phyloP scores from a whole-genome alignment of 495 filamentous ascomycete genomes.

The Lichina pygmaea region DNA sequence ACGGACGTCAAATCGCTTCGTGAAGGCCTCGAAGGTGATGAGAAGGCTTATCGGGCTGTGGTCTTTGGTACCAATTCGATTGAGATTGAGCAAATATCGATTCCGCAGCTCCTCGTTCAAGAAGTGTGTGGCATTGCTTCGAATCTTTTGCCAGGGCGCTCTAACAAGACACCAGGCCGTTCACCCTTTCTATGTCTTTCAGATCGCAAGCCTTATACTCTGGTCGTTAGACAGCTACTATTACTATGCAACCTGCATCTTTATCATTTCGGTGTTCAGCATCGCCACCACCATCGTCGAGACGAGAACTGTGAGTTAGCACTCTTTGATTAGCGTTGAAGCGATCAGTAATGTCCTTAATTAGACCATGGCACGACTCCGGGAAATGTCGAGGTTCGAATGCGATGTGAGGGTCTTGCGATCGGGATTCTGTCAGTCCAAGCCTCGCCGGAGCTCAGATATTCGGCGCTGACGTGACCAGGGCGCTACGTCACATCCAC shows the following conservation, averaged over 20 bases:
- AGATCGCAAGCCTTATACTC: conserved; percentile 76
- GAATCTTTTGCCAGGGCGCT: background rate
- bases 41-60: conserved; percentile 54
- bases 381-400: conserved; percentile 81
- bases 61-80: conserved; percentile 79
- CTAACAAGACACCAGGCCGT: conserved; percentile 30
- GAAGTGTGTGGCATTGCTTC: conserved; percentile 30
- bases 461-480: conserved; percentile 9
- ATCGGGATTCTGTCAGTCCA: conserved; percentile 67
- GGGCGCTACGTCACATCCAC: conserved; percentile 66
- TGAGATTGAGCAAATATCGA: conserved; percentile 69
- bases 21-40: conserved; percentile 66
- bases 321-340: background rate
- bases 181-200: conserved; percentile 96
- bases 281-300: conserved; percentile 76
- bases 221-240: conserved; percentile 95
- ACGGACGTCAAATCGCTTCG: conserved; percentile 49
- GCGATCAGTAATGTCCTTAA: background rate
- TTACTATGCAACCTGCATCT: conserved; percentile 91
- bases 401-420: conserved; percentile 83
- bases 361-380: conserved; percentile 69
- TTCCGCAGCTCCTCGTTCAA: conserved; percentile 60
- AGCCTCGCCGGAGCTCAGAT: background rate
- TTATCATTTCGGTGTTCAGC: conserved; percentile 77
- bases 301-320: conserved; percentile 42